Base-by-base conservation (phyloP, 2,329 filamentous ascomycete genomes). In the Hymenoscyphus repandus region DNA sequence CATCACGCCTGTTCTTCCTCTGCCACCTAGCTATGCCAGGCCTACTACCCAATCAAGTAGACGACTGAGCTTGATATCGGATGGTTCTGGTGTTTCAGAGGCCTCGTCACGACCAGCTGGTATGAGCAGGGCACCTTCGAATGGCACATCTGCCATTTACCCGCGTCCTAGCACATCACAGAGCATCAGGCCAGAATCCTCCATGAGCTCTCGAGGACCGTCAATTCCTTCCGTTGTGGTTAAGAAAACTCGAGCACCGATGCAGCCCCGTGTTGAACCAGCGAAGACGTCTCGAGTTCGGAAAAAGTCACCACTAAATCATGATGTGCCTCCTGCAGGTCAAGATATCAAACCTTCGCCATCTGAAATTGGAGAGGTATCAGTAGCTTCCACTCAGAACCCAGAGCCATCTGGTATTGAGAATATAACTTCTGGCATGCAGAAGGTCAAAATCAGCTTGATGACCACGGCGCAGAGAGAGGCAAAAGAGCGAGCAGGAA, bases 391-490 rank as follows among this genome's bases (percentile, higher is more conserved):
- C 31, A 38, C 57, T 13, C 49, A 33, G 17, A 13, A 50, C 5
- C 41, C 44, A 5, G 45, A 51, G 31, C 36, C 34, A 37, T 46
- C 60, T 43, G 75, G 75, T 44, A 62, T 85, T 33, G 78, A 83
- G 47, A 74, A 69, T 45, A 71, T 85, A 53, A 77, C 79, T 0
- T 72, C 70, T 33, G 76, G 78, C 1, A 78, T 84, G 74, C 82
- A 78, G 63, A 82, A 77, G 64, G 79, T 85, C 51, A 82, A 78
- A 62, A 81, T 85, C 59, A 83, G 78, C 47, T 64, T 84, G 22
- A 82, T 54, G 2, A 64, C 79, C 1, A 74, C 81, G 53, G 72
- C 79, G 36, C 77, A 82, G 59, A 76, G 74, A 58, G 79, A 81
- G 45, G 78, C 76, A 1, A 47, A 45, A 34, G 42, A 45, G 17